These are phyloP conservation scores for Phytophthora sp. DNA, from an alignment of 352 stramenopile genomes.

Conservation along the genomic window DNA sequence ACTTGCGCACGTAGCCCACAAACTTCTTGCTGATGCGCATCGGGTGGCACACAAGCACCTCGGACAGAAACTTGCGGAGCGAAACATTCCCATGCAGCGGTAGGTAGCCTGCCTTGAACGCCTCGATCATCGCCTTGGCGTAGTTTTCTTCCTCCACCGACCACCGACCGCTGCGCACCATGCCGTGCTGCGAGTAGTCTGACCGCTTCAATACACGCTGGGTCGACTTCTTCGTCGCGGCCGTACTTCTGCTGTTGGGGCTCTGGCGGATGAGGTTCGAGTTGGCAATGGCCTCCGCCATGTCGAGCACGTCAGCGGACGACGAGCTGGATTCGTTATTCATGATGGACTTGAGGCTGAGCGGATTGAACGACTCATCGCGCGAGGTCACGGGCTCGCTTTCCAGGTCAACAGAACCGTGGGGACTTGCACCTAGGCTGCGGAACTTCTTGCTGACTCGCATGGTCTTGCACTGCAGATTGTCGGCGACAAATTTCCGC, in stretches of 20 bases:
- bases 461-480: constrained; percentile 70
- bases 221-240: constrained; percentile 41
- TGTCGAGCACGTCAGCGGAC: constrained; percentile 22
- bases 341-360: constrained; percentile 81
- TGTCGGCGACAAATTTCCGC: constrained; percentile 64
- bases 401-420: constrained; percentile 9
- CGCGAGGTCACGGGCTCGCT: constrained; percentile 11
- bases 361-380: constrained; percentile 57
- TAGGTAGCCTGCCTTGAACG: constrained; percentile 74
- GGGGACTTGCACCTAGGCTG: constrained; percentile 37
- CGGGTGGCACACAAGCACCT: constrained; percentile 87
- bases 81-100: constrained; percentile 82
- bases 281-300: constrained; percentile 32
- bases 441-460: constrained; percentile 72
- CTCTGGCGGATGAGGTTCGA: constrained; percentile 34
- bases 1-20: constrained; percentile 88
- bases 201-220: constrained; percentile 73
- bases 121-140: constrained; percentile 84
- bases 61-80: constrained; percentile 87
- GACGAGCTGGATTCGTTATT: constrained; percentile 54
- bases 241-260: constrained; percentile 17
- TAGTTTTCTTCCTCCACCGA: constrained; percentile 79
- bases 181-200: constrained; percentile 80
- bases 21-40: constrained; percentile 95
- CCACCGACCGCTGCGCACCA: constrained; percentile 75